Conservation (phyloP, 768 basidiomycete genomes). For the Mycena alexandri region DNA sequence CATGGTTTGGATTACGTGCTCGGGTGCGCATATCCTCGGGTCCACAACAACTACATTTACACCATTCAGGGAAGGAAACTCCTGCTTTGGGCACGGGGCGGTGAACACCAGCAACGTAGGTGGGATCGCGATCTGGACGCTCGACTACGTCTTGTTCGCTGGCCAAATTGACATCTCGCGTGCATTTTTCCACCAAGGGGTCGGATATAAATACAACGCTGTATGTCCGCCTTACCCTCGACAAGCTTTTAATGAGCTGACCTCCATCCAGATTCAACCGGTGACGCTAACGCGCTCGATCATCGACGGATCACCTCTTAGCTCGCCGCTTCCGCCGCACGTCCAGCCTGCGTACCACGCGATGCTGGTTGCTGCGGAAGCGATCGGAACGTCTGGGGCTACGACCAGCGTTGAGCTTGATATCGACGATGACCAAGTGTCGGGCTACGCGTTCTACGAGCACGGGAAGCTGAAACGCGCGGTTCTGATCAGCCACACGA, state of each 20-base stretch:
- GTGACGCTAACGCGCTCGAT: conserved; percentile 55
- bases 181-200: conserved; percentile 29
- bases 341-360: conserved; percentile 61
- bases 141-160: conserved; percentile 61
- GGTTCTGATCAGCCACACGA: conserved; percentile 56
- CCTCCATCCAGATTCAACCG: conserved; percentile 56
- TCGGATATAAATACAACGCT: conserved; percentile 29
- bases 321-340: conserved; percentile 53
- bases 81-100: conserved; percentile 32
- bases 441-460: conserved; percentile 61
- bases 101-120: conserved; percentile 61
- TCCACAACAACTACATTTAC: conserved; percentile 20
- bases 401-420: conserved; percentile 52
- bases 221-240: conserved; percentile 2
- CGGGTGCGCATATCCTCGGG: conserved; percentile 42
- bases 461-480: conserved; percentile 48
- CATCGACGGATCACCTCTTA: conserved; percentile 51
- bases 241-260: background rate
- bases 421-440: conserved; percentile 49
- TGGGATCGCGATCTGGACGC: conserved; percentile 60
- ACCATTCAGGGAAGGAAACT: conserved; percentile 10
- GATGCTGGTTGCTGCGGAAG: conserved; percentile 54
- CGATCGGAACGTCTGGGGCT: conserved; percentile 49
- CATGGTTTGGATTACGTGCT: conserved; percentile 55
- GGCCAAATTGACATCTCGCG: conserved; percentile 51